Evolutionary conservation across 1,284 basidiomycete genomes (phyloP), one percentile per base, ranked within the genome.

Genomic region (Ustilago lituana): DNA sequence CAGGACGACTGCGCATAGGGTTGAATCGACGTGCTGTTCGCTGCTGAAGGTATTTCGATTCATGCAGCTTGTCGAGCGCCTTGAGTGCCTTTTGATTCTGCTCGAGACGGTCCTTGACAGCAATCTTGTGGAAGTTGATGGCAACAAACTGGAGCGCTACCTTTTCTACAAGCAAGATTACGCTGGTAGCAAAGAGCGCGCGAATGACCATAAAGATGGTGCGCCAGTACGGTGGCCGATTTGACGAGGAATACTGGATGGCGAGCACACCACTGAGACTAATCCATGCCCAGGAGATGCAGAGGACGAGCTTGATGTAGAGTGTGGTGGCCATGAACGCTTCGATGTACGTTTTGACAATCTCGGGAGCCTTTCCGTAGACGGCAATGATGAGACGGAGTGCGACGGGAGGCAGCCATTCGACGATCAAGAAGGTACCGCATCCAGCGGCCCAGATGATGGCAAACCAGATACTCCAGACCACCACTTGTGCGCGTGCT

Each of bases 281-380:
- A 57, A 77, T 78, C 79, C 79, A 80, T 5, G 79, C 76, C 79
- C 79, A 80, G 17, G 77, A 65, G 50, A 76, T 64, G 58, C 75
- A 78, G 31, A 79, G 69, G n/a, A 77, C 63, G 4, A 80, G 60
- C 49, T 78, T 78, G 60, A 76, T 32, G 51, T 76, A 80, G 44
- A 77, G 41, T 14, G 67, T 53, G 7, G 69, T 69, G 17, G 72
- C 76, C 63, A 73, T 74, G 45, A 78, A 56, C 1, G 79, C 72
- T 39, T 76, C 73, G 23, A 80, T 53, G 50, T 73, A 62, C 4
- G 74, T 73, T 47, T 72, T 69, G 58, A 76, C 76, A 10, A 70
- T 49, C 44, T 75, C 76, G 44, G 78, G 79, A 5, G 69, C 70
- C 36, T 72, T 71, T 9, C 76, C 76, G 24, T 75, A 77, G 36